A percentile compares a stretch with the other conserved stretches of the same genome.
Conservation (phyloP, 139 green algal genomes). For the Dunaliella primolecta region DNA sequence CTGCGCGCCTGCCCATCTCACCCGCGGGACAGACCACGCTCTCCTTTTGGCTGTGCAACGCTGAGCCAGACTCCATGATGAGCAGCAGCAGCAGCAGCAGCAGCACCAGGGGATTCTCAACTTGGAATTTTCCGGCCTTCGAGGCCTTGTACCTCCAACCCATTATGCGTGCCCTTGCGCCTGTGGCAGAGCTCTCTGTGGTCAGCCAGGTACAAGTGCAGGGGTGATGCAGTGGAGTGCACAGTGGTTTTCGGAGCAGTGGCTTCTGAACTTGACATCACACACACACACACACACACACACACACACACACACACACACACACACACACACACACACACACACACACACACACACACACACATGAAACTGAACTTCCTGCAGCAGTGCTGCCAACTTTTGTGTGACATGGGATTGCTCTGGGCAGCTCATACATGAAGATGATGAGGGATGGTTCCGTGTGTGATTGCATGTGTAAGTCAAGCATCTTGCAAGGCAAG, state of each 20-base stretch:
- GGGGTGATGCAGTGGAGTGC: neutral
- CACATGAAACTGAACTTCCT: neutral
- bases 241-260: neutral
- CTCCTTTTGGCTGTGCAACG: constrained; percentile 45
- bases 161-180: constrained; percentile 17
- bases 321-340: neutral
- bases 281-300: neutral
- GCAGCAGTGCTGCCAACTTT: too few relatives aligned
- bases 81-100: neutral
- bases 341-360: neutral
- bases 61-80: constrained; percentile 2
- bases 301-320: neutral
- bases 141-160: constrained; percentile 21
- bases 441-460: too few relatives aligned
- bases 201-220: constrained; percentile 31
- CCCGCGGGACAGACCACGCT: constrained; percentile 19
- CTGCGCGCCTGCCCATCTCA: constrained; percentile 2
- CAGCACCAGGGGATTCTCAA: constrained; percentile 5
- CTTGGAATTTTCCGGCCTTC: constrained; percentile 20
- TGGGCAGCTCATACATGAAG: too few relatives aligned
- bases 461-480: too few relatives aligned
- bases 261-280: neutral
- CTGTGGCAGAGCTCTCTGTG: constrained; percentile 5
- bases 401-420: too few relatives aligned
- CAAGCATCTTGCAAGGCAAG: too few relatives aligned